A percentile compares a stretch with the other conserved stretches of the same genome.
Evolutionary conservation across 179 eudicot species (phyloP).

Genomic region (Amaranthus tricolor): DNA sequence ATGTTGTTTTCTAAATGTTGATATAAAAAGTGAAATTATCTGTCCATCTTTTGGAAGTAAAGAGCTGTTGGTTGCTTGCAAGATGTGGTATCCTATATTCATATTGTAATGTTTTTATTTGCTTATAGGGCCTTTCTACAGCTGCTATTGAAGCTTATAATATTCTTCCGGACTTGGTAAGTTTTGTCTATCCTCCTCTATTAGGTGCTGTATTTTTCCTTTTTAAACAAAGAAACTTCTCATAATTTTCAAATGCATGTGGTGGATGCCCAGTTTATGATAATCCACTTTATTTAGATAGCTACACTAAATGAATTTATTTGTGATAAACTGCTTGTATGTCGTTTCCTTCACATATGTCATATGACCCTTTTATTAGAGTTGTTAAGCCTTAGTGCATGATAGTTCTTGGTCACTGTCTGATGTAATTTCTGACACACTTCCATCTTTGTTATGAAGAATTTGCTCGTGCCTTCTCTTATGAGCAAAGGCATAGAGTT

Average conservation of each 20-base stretch:
- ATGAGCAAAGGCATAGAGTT: conserved; percentile 74
- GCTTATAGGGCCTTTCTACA: conserved; percentile 62
- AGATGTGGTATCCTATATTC: background rate
- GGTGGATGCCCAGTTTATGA: background rate
- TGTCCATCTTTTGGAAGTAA: background rate
- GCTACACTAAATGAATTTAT: background rate
- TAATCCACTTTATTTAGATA: background rate
- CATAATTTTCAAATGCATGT: background rate
- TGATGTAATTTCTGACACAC: conserved; percentile 13
- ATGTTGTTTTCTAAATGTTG: conserved; percentile 7
- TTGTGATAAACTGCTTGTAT: background rate
- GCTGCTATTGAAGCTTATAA: conserved; percentile 81
- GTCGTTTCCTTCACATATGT: conserved; percentile 10
- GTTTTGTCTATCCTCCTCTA: conserved; percentile 15
- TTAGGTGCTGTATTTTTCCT: background rate
- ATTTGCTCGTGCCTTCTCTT: conserved; percentile 80
- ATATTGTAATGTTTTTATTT: background rate
- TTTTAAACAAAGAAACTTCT: background rate
- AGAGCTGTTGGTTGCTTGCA: conserved; percentile 9
- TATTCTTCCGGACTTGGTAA: conserved; percentile 82
- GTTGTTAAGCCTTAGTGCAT: background rate
- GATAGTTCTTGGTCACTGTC: background rate
- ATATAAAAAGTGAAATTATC: background rate
- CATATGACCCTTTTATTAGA: background rate
- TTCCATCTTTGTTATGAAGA: conserved; percentile 40